Percentiles rank a stretch among this genome's conserved stretches.
phyloP scores from a whole-genome alignment of 805 yeast genomes.

The Pichia sporocuriosa region DNA sequence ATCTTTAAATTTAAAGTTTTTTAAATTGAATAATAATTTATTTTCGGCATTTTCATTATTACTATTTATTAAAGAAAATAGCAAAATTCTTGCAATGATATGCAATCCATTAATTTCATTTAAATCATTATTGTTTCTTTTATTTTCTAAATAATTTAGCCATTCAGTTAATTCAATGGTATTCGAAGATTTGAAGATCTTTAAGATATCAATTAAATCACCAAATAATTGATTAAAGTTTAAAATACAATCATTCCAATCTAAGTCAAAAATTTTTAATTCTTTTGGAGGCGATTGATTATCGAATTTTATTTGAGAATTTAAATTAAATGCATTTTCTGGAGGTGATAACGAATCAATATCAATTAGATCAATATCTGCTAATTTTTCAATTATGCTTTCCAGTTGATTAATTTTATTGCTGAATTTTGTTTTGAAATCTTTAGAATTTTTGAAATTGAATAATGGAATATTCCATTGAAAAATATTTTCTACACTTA shows the following conservation, averaged over 20 bases:
- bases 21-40: slow-evolving; percentile 47
- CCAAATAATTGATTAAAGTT: slow-evolving; percentile 26
- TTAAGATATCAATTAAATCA: slow-evolving; percentile 34
- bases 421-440: not conserved
- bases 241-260: slow-evolving; percentile 14
- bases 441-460: not conserved
- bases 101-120: slow-evolving; percentile 32
- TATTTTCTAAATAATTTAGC: slow-evolving; percentile 22
- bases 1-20: slow-evolving; percentile 29
- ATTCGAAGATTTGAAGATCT: slow-evolving; percentile 26
- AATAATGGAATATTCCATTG: slow-evolving; percentile 9
- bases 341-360: slow-evolving; percentile 7
- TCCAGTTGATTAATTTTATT: slow-evolving; percentile 1
- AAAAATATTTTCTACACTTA: slow-evolving; percentile 4
- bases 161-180: slow-evolving; percentile 24
- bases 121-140: slow-evolving; percentile 20
- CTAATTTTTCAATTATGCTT: not conserved
- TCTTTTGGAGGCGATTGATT: slow-evolving; percentile 41
- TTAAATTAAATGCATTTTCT: slow-evolving; percentile 37
- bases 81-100: slow-evolving; percentile 54
- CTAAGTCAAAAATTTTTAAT: slow-evolving; percentile 25
- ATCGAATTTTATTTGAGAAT: slow-evolving; percentile 41
- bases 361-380: not conserved
- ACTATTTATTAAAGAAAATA: slow-evolving; percentile 49
- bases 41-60: slow-evolving; percentile 41